Conservation (phyloP, 2,329 filamentous ascomycete genomes). For the Chalaropsis thielavioides region DNA sequence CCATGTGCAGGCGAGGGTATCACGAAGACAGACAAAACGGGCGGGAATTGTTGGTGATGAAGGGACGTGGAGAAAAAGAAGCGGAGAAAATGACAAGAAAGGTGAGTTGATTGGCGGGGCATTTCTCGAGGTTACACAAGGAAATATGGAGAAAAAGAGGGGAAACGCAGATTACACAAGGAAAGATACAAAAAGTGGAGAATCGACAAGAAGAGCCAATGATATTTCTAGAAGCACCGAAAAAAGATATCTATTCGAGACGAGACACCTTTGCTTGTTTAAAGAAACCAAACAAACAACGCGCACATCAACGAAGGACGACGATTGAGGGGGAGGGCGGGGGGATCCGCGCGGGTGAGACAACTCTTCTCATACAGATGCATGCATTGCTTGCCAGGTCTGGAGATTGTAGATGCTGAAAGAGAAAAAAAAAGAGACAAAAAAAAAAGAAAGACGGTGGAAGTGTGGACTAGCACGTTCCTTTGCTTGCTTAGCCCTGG, state of each 20-base stretch:
- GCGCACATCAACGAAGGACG: background rate
- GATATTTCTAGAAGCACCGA: background rate
- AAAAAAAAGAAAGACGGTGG: background rate
- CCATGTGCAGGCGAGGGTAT: no score
- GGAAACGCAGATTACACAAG: background rate
- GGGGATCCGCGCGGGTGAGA: background rate
- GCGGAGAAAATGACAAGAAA: background rate
- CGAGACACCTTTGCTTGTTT: background rate
- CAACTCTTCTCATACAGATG: background rate
- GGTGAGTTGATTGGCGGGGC: background rate
- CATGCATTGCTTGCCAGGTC: background rate
- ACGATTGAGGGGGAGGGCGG: background rate
- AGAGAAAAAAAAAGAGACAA: conserved; percentile 5
- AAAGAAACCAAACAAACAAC: background rate
- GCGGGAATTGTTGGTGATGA: no score
- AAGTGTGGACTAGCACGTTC: no score
- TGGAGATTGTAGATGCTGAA: background rate
- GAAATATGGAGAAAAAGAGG: background rate
- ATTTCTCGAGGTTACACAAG: background rate
- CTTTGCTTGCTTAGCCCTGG: conserved; percentile 1
- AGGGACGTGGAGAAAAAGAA: no score
- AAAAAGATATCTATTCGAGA: background rate
- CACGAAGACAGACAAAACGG: background rate
- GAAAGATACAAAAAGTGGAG: background rate
- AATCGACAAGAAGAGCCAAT: background rate